A percentile compares a stretch with the other conserved stretches of the same genome.
Evolutionary conservation across 2,329 filamentous ascomycete genomes (phyloP).

Genomic region (Xylaria hypoxylon): DNA sequence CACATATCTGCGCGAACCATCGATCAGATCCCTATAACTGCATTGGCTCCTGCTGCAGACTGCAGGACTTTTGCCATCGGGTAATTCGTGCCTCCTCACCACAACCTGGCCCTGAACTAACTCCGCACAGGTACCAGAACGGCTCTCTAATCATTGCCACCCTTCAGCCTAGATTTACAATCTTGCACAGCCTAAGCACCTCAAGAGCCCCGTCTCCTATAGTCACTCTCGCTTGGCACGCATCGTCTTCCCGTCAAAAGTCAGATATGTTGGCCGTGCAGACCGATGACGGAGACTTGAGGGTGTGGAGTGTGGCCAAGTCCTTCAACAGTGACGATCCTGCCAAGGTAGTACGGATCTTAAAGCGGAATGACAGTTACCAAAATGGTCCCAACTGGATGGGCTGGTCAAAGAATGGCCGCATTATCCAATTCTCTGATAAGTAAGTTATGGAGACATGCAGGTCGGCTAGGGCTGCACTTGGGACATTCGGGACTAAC

Average conservation of each 20-base stretch:
- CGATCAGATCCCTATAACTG: slow-evolving; percentile 91
- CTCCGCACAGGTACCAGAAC: slow-evolving; percentile 81
- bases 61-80: slow-evolving; percentile 97
- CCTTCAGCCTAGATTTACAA: slow-evolving; percentile 91
- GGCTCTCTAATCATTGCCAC: slow-evolving; percentile 92
- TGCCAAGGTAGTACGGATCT: slow-evolving; percentile 87
- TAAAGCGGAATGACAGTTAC: slow-evolving; percentile 82
- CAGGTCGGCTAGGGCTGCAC: slow-evolving; percentile 59
- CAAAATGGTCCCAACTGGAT: slow-evolving; percentile 90
- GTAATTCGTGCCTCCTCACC: slow-evolving; percentile 60
- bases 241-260: slow-evolving; percentile 93
- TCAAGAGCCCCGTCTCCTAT: slow-evolving; percentile 87
- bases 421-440: slow-evolving; percentile 92
- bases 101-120: slow-evolving; percentile 34
- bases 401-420: slow-evolving; percentile 97
- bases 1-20: slow-evolving; percentile 92
- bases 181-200: slow-evolving; percentile 90
- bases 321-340: slow-evolving; percentile 75
- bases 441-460: slow-evolving; percentile 68
- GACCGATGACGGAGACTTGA: slow-evolving; percentile 88
- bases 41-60: slow-evolving; percentile 87
- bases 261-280: slow-evolving; percentile 98
- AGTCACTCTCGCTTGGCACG: slow-evolving; percentile 91
- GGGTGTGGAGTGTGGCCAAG: slow-evolving; percentile 97
- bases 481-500: slow-evolving; percentile 53